Percentiles rank a stretch among this genome's conserved stretches.
phyloP scores from a whole-genome alignment of 163 green algal species.

The Scenedesmus sp. region DNA sequence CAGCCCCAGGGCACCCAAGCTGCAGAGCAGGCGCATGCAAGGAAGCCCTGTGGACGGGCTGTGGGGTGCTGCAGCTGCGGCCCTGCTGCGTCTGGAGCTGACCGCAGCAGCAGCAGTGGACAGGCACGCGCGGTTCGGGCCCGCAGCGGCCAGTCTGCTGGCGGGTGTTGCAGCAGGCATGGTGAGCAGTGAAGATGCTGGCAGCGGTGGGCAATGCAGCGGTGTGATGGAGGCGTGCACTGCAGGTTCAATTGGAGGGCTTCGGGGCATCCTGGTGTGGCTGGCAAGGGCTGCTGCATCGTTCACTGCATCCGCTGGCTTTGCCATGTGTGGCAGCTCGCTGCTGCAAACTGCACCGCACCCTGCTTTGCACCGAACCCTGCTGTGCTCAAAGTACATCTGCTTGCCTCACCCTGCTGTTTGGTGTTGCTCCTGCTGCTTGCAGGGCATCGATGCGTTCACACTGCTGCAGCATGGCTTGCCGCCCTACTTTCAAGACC shows the following conservation, averaged over 20 bases:
- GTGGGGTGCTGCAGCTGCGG: not conserved
- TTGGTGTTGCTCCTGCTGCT: conserved; percentile 14
- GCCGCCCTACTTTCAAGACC: not conserved
- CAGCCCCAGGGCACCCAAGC: not conserved
- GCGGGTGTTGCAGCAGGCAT: not conserved
- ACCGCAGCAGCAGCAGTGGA: conserved; percentile 22
- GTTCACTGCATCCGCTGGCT: too few species aligned
- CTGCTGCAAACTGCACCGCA: not conserved
- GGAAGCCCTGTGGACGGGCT: conserved; percentile 10
- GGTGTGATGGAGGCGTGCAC: too few species aligned
- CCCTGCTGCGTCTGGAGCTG: conserved; percentile 9
- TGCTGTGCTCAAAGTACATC: not conserved
- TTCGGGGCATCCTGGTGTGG: too few species aligned
- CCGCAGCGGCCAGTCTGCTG: not conserved
- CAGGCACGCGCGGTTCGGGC: not conserved
- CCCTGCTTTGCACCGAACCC: too few species aligned
- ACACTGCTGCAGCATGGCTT: conserved; percentile 24
- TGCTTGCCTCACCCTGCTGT: not conserved
- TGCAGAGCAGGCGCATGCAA: conserved; percentile 5
- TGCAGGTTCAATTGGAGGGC: too few species aligned
- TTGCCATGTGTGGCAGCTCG: too few species aligned
- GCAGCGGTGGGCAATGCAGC: too few species aligned
- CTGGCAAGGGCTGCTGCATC: too few species aligned
- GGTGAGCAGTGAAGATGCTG: conserved; percentile 5
- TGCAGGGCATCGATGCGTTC: conserved; percentile 20